A percentile compares a stretch with the other conserved stretches of the same genome.
Conservation (phyloP, 306 rosid species). For the Vigna mungo region DNA sequence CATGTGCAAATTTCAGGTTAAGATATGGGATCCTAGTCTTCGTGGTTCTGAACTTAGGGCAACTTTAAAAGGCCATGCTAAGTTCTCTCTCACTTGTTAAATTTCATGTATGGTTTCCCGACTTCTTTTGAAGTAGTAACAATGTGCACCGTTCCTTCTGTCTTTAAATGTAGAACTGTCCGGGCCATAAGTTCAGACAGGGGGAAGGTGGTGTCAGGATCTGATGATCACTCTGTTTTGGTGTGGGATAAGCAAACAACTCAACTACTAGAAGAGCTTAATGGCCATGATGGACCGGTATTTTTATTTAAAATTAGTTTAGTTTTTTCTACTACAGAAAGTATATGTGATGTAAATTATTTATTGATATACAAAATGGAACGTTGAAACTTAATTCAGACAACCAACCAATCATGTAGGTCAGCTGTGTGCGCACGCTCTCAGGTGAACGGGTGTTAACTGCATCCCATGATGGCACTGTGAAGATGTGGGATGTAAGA, state of each 20-base stretch:
- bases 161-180: slow-evolving; percentile 70
- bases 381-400: slow-evolving; percentile 48
- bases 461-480: slow-evolving; percentile 96
- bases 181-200: slow-evolving; percentile 96
- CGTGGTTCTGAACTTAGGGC: slow-evolving; percentile 99
- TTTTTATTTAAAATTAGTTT: slow-evolving; percentile 27
- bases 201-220: slow-evolving; percentile 95
- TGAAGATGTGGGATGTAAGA: slow-evolving; percentile 99
- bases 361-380: slow-evolving; percentile 30
- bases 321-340: slow-evolving; percentile 29
- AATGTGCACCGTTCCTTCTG: slow-evolving; percentile 40
- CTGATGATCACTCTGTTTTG: slow-evolving; percentile 90
- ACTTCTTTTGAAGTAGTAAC: slow-evolving; percentile 32
- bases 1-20: slow-evolving; percentile 81
- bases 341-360: slow-evolving; percentile 18
- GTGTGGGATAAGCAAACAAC: slow-evolving; percentile 99
- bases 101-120: slow-evolving; percentile 24
- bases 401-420: slow-evolving; percentile 61
- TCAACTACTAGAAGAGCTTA: slow-evolving; percentile 98
- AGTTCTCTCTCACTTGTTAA: slow-evolving; percentile 52
- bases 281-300: slow-evolving; percentile 97
- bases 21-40: slow-evolving; percentile 98
- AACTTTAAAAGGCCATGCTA: slow-evolving; percentile 88
- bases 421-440: slow-evolving; percentile 93
- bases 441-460: slow-evolving; percentile 98